These are phyloP conservation scores for Seiridium unicorne DNA, from an alignment of 2,329 filamentous ascomycete genomes.

Conservation along the genomic window DNA sequence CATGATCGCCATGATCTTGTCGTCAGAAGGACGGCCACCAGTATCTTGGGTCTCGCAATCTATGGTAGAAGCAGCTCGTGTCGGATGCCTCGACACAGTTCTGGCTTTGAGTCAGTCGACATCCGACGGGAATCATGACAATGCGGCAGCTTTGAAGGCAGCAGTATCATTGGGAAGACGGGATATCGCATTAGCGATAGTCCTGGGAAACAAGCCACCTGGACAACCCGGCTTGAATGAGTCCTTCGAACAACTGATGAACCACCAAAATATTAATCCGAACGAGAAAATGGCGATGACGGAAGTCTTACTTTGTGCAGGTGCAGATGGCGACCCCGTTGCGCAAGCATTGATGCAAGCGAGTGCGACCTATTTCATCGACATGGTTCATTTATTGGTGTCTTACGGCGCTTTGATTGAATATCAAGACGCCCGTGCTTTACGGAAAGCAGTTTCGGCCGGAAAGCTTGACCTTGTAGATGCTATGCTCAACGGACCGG, in stretches of 20 bases:
- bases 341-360: slow-evolving; percentile 48
- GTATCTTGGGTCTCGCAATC: slow-evolving; percentile 43
- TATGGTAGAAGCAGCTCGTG: slow-evolving; percentile 49
- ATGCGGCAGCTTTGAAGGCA: slow-evolving; percentile 49
- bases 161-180: slow-evolving; percentile 47
- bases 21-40: slow-evolving; percentile 46
- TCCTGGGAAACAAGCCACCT: slow-evolving; percentile 53
- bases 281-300: slow-evolving; percentile 50
- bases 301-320: slow-evolving; percentile 57
- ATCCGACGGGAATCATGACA: slow-evolving; percentile 52
- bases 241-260: slow-evolving; percentile 47
- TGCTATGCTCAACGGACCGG: slow-evolving; percentile 44
- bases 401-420: slow-evolving; percentile 54
- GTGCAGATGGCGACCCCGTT: slow-evolving; percentile 50
- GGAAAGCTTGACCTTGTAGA: slow-evolving; percentile 46
- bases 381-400: slow-evolving; percentile 54
- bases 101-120: slow-evolving; percentile 48
- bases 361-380: slow-evolving; percentile 47
- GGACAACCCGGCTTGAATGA: slow-evolving; percentile 44
- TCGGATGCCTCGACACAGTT: slow-evolving; percentile 50
- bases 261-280: slow-evolving; percentile 43
- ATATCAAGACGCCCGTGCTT: slow-evolving; percentile 46
- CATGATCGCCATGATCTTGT: slow-evolving; percentile 46
- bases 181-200: slow-evolving; percentile 54
- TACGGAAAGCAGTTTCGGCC: slow-evolving; percentile 47